phyloP scores from a whole-genome alignment of 768 basidiomycete species.

The Collybia sordida region DNA sequence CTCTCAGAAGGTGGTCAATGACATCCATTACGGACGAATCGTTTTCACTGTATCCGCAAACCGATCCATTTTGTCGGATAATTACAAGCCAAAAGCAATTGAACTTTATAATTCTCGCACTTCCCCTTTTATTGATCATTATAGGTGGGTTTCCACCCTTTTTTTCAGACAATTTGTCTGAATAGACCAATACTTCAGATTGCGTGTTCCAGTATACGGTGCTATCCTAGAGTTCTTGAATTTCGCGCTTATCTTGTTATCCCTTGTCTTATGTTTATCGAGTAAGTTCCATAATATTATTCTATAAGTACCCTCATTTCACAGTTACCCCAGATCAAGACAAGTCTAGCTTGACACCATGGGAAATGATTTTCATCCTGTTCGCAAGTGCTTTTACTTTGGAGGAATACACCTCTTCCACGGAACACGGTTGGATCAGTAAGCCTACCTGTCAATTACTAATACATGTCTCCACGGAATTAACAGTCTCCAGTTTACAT shows the following conservation, averaged over 20 bases:
- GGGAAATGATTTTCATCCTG: slow-evolving; percentile 75
- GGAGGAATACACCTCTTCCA: slow-evolving; percentile 86
- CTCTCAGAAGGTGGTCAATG: slow-evolving; percentile 83
- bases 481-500: slow-evolving; percentile 63
- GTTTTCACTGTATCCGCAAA: slow-evolving; percentile 60
- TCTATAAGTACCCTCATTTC: neutral
- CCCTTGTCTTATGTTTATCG: slow-evolving; percentile 74
- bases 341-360: slow-evolving; percentile 45
- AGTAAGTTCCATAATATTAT: slow-evolving; percentile 43
- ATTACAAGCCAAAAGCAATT: slow-evolving; percentile 80
- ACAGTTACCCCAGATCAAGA: slow-evolving; percentile 50
- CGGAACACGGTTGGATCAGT: slow-evolving; percentile 88
- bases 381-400: slow-evolving; percentile 78
- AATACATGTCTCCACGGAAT: neutral
- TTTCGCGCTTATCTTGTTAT: slow-evolving; percentile 63
- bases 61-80: slow-evolving; percentile 84
- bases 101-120: slow-evolving; percentile 67
- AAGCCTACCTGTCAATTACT: slow-evolving; percentile 25
- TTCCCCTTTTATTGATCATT: slow-evolving; percentile 81
- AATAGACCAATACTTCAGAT: slow-evolving; percentile 31
- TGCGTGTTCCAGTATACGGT: slow-evolving; percentile 82
- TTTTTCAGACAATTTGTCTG: neutral
- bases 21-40: slow-evolving; percentile 82
- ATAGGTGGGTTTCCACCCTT: slow-evolving; percentile 44
- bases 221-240: slow-evolving; percentile 78